Conservation (phyloP, 495 filamentous ascomycete genomes). For the Hypoxylon lenormandii region DNA sequence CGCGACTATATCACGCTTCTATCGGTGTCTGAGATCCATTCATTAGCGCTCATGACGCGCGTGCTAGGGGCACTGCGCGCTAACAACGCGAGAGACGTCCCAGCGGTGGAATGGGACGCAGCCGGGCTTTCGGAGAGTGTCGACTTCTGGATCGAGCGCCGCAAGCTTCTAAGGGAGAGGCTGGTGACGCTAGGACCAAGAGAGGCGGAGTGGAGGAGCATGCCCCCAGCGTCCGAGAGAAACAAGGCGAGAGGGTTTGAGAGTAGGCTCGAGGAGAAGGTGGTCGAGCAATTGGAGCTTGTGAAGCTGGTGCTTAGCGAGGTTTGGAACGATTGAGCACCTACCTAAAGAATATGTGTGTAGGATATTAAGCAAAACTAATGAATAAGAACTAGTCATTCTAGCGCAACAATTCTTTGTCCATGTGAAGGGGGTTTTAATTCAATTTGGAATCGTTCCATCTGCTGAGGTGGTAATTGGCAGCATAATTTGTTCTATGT, state of each 20-base stretch:
- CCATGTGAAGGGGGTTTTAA: neutral
- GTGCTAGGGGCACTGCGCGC: slow-evolving; percentile 72
- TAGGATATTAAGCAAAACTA: neutral
- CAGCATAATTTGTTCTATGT: too few relatives aligned
- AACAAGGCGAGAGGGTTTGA: slow-evolving; percentile 57
- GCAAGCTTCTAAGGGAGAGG: slow-evolving; percentile 71
- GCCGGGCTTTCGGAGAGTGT: slow-evolving; percentile 78
- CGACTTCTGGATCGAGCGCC: slow-evolving; percentile 75
- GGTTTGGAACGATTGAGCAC: slow-evolving; percentile 49
- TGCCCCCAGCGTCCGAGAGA: slow-evolving; percentile 57
- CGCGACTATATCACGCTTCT: slow-evolving; percentile 72
- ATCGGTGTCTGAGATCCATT: slow-evolving; percentile 79
- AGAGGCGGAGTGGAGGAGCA: slow-evolving; percentile 73
- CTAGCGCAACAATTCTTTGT: neutral
- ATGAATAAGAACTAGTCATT: slow-evolving; percentile 11
- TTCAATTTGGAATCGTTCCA: too few relatives aligned
- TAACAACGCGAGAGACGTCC: slow-evolving; percentile 72
- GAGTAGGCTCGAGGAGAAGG: slow-evolving; percentile 78
- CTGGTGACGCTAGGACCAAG: slow-evolving; percentile 76
- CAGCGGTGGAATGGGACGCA: slow-evolving; percentile 77
- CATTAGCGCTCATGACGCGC: slow-evolving; percentile 75
- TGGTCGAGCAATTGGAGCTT: slow-evolving; percentile 71
- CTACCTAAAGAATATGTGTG: slow-evolving; percentile 5
- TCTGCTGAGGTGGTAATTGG: neutral
- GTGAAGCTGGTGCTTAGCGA: slow-evolving; percentile 63